Evolutionary conservation across 495 filamentous ascomycete genomes (phyloP).

Genomic region (Tuber indicum): DNA sequence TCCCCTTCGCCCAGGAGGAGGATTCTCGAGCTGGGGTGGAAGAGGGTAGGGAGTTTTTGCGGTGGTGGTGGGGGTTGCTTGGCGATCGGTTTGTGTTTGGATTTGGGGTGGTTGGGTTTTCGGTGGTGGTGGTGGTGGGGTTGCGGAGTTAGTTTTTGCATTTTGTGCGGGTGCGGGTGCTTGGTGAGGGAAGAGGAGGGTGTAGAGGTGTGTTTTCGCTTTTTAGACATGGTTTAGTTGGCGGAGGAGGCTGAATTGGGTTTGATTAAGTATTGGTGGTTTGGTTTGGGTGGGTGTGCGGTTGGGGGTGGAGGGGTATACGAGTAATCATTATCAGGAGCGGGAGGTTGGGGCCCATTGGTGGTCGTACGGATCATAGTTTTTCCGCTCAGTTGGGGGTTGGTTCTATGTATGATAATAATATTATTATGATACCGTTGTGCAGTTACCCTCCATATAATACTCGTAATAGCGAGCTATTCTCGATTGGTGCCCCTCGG

Average conservation of each 20-base stretch:
- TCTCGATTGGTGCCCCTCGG: too few relatives aligned
- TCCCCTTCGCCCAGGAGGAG: slow-evolving; percentile 90
- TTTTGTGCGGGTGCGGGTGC: slow-evolving; percentile 12
- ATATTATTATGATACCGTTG: too few relatives aligned
- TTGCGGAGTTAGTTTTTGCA: slow-evolving; percentile 12
- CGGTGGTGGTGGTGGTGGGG: neutral
- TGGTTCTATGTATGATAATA: neutral
- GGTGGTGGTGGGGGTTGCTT: slow-evolving; percentile 36
- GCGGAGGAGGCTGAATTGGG: neutral
- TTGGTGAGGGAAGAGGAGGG: neutral
- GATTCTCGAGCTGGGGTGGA: slow-evolving; percentile 61
- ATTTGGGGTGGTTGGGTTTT: slow-evolving; percentile 12
- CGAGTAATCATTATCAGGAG: neutral
- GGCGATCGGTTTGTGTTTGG: slow-evolving; percentile 5
- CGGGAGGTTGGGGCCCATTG: neutral
- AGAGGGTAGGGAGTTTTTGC: slow-evolving; percentile 64
- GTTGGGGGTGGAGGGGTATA: neutral
- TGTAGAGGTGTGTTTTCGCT: slow-evolving; percentile 1
- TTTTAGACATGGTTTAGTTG: slow-evolving; percentile 17
- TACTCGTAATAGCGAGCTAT: too few relatives aligned
- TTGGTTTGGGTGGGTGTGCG: neutral
- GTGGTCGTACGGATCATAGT: neutral
- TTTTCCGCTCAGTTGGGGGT: neutral
- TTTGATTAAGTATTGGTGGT: neutral
- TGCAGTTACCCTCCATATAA: too few relatives aligned